These are phyloP conservation scores for Oryza coarctata DNA, from an alignment of 176 grass and related monocot genomes.

Conservation along the genomic window DNA sequence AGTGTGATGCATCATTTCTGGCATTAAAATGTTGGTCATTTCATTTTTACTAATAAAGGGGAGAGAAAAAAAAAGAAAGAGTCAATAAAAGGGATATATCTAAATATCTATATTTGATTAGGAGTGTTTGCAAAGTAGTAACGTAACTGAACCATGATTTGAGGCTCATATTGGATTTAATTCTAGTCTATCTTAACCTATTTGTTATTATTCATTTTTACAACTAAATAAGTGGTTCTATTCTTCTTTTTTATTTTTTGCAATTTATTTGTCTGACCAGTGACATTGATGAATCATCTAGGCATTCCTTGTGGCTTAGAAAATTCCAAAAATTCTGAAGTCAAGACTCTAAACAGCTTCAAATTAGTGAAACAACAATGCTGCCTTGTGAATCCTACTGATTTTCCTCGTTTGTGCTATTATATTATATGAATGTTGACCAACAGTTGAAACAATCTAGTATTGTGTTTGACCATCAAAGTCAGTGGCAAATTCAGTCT, in stretches of 20 bases:
- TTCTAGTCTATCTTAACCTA: too few relatives aligned
- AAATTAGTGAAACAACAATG: not conserved
- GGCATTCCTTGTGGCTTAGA: not conserved
- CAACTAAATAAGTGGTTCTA: not conserved
- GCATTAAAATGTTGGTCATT: too few relatives aligned
- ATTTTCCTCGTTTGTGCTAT: not conserved
- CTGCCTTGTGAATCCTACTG: not conserved
- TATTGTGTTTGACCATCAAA: constrained; percentile 14
- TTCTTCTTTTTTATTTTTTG: not conserved
- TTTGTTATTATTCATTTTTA: not conserved
- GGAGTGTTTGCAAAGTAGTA: too few relatives aligned
- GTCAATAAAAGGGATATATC: too few relatives aligned
- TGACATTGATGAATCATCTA: not conserved
- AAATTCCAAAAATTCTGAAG: not conserved
- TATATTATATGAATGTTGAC: not conserved
- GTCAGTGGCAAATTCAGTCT: not conserved
- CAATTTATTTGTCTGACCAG: not conserved
- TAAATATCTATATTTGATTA: too few relatives aligned
- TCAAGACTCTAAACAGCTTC: not conserved
- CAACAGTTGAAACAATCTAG: not conserved
- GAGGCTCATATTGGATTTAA: too few relatives aligned
- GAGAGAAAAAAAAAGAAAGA: too few relatives aligned
- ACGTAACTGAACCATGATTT: too few relatives aligned
- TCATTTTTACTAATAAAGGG: not conserved
- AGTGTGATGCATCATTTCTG: not conserved